phyloP scores from a whole-genome alignment of 2,329 filamentous ascomycete species.

The Claviceps digitariae region DNA sequence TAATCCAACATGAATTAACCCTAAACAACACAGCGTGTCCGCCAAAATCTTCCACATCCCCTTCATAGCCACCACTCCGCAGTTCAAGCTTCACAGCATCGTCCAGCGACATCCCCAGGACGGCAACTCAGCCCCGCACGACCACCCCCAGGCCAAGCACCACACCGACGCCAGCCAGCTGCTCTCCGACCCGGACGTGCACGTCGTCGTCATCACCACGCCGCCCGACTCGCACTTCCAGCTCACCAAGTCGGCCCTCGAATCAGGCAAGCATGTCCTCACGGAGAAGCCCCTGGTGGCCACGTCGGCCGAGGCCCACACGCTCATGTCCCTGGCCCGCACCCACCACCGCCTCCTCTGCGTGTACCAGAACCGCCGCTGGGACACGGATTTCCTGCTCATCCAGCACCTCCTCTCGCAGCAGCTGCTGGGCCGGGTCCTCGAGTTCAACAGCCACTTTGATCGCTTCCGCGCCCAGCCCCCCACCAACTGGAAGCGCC shows the following conservation, averaged over 20 bases:
- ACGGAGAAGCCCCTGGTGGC: conserved; percentile 78
- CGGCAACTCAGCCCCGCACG: conserved; percentile 51
- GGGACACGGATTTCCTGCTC: conserved; percentile 65
- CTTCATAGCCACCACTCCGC: conserved; percentile 51
- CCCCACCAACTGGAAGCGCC: conserved; percentile 53
- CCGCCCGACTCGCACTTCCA: conserved; percentile 58
- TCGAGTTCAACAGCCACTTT: conserved; percentile 71
- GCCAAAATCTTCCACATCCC: conserved; percentile 80
- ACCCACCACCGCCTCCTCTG: conserved; percentile 40
- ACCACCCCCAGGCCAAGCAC: conserved; percentile 51
- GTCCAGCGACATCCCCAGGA: conserved; percentile 58
- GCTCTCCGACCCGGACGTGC: conserved; percentile 49
- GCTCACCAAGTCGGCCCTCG: conserved; percentile 50
- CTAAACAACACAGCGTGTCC: conserved; percentile 30
- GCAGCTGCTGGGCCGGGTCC: conserved; percentile 52
- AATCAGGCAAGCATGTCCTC: conserved; percentile 62
- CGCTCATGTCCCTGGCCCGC: conserved; percentile 43
- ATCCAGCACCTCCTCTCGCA: conserved; percentile 47
- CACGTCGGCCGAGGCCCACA: conserved; percentile 51
- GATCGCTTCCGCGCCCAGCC: conserved; percentile 55
- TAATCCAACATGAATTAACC: conserved; percentile 5
- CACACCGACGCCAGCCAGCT: conserved; percentile 50
- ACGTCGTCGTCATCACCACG: conserved; percentile 59
- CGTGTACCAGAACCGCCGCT: conserved; percentile 67
- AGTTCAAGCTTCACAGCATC: conserved; percentile 57